These are phyloP conservation scores for Rhizopus sp. DNA, from an alignment of 371 early-diverging fungal species.

Conservation along the genomic window DNA sequence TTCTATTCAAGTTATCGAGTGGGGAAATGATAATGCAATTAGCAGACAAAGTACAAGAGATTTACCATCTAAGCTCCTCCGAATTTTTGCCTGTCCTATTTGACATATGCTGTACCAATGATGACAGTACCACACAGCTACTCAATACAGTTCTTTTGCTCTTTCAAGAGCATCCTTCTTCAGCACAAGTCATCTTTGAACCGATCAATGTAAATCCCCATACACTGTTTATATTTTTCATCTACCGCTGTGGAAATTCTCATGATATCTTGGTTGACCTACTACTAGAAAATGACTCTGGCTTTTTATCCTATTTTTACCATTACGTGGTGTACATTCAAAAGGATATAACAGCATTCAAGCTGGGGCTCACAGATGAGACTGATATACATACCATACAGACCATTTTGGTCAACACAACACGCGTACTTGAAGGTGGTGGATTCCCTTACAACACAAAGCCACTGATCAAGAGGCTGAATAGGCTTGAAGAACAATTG, in stretches of 20 bases:
- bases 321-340: constrained; percentile 15
- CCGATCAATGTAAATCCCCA: constrained; percentile 19
- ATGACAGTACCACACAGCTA: constrained; percentile 15
- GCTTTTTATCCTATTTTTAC: constrained; percentile 19
- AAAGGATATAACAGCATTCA: background rate
- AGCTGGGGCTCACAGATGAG: background rate
- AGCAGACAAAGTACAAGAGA: background rate
- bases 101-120: constrained; percentile 22
- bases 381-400: constrained; percentile 7
- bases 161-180: constrained; percentile 6
- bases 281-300: constrained; percentile 18
- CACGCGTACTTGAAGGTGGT: constrained; percentile 15
- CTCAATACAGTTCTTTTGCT: constrained; percentile 8
- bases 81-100: constrained; percentile 5
- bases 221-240: constrained; percentile 16
- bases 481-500: constrained; percentile 13
- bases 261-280: constrained; percentile 27
- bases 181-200: background rate
- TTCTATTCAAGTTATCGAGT: constrained; percentile 1
- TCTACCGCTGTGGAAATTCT: constrained; percentile 17
- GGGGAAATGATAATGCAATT: background rate
- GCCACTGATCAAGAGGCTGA: constrained; percentile 14
- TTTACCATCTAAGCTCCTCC: background rate
- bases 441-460: constrained; percentile 25
- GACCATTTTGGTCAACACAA: constrained; percentile 10